Evolutionary conservation across 2,329 filamentous ascomycete species (phyloP), one percentile per base, ranked within the genome.

Genomic region (Phyllosticta paracitricarpa): DNA sequence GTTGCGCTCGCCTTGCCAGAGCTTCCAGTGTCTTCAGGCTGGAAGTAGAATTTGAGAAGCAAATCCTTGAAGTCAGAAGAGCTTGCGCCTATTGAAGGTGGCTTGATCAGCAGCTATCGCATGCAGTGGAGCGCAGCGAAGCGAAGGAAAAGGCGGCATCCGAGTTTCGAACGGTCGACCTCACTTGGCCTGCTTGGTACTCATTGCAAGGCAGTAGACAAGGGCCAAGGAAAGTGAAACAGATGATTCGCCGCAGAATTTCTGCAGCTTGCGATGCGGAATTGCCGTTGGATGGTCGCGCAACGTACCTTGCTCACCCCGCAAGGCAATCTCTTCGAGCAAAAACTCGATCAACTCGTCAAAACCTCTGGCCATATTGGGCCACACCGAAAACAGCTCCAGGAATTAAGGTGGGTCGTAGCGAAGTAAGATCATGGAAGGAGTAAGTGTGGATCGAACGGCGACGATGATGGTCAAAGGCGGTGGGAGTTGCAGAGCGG

Each of bases 291-390:
- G 25, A 35, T 54, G 60, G 61, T 19, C 33, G 26, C 40, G 40
- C 40, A 59, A 76, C 81, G 67, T 75, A 85, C 84, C 84, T 77
- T 79, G 75, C 58, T 77, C 77, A 65, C 83, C 83, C 65, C 78
- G 79, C 55, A 85, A 76, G 25, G 83, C 83, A 69, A 86, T 79
- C 71, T 84, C 80, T 63, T 80, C 78, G 56, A 86, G 74, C 61
- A 86, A 68, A 71, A 78, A 81, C 68, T 84, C 78, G 64, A 86
- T 77, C 65, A 87, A 72, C 57, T 80, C 77, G 68, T 84, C 82
- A 63, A 84, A 74, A 60, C 79, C 80, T 62, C 65, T 61, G 26
- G 61, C 65, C 64, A 62, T 62, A 22, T 54, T 62, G 51, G 56
- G 33, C 60, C 60, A 12, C 56, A n/a, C 40, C 17, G 17, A 48